These are phyloP conservation scores for Rehmannia glutinosa DNA, from an alignment of 257 asterid species.

Conservation along the genomic window DNA sequence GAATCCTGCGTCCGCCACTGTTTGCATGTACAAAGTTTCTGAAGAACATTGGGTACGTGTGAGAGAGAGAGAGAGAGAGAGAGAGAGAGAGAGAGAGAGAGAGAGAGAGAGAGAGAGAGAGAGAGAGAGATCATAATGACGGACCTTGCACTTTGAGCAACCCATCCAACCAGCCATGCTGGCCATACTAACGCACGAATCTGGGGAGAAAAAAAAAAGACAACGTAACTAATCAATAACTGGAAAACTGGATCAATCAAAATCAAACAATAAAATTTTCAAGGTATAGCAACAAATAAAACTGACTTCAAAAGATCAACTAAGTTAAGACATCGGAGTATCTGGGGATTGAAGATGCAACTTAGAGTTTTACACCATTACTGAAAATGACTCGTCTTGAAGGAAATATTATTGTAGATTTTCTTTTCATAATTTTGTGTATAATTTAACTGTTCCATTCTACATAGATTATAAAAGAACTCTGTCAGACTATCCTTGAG, in stretches of 20 bases:
- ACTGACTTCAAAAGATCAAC: not conserved
- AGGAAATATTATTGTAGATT: not conserved
- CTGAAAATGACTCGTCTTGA: not conserved
- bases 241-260: not conserved
- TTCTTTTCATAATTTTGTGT: not conserved
- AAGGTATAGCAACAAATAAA: not conserved
- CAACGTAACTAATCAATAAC: conserved; percentile 10
- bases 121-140: not conserved
- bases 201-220: conserved; percentile 36
- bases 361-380: not conserved
- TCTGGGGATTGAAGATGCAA: not conserved
- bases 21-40: too few relatives aligned
- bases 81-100: not conserved
- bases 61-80: too few relatives aligned
- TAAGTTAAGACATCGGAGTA: not conserved
- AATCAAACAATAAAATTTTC: not conserved
- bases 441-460: not conserved
- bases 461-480: not conserved
- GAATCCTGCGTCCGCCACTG: too few relatives aligned
- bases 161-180: conserved; percentile 82
- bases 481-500: not conserved
- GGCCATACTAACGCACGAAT: conserved; percentile 87
- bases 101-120: not conserved
- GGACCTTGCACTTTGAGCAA: conserved; percentile 94
- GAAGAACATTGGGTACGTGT: too few relatives aligned